phyloP scores from a whole-genome alignment of 257 asterid genomes.

The Striga asiatica region DNA sequence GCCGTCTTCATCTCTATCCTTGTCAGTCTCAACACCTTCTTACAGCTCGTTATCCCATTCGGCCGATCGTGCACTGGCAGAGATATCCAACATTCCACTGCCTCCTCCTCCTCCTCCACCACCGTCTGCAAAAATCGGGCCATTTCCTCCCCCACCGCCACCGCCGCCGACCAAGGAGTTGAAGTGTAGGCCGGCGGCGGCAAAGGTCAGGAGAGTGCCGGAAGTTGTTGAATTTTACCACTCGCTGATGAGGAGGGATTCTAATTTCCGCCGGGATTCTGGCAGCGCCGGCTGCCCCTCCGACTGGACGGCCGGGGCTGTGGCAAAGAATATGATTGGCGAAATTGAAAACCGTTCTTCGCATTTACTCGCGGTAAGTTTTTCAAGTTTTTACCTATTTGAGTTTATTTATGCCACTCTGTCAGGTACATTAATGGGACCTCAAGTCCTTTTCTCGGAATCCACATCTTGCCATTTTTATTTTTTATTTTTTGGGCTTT shows the following conservation, averaged over 20 bases:
- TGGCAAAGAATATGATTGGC: slow-evolving; percentile 93
- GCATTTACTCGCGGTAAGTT: slow-evolving; percentile 85
- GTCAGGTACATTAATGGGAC: slow-evolving; percentile 33
- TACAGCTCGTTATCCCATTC: slow-evolving; percentile 49
- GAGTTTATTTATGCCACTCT: slow-evolving; percentile 17
- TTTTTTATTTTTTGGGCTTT: slow-evolving; percentile 25
- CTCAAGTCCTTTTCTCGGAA: slow-evolving; percentile 29
- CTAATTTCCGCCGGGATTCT: slow-evolving; percentile 55
- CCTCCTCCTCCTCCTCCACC: slow-evolving; percentile 49
- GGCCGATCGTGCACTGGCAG: slow-evolving; percentile 61
- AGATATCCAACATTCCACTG: slow-evolving; percentile 40
- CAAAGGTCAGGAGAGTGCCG: slow-evolving; percentile 75
- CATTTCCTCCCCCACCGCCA: slow-evolving; percentile 49
- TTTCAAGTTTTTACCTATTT: background rate
- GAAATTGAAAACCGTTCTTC: slow-evolving; percentile 97
- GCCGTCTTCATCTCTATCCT: slow-evolving; percentile 24
- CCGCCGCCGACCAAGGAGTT: slow-evolving; percentile 47
- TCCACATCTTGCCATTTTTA: slow-evolving; percentile 14
- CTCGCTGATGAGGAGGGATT: slow-evolving; percentile 84
- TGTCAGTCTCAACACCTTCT: slow-evolving; percentile 37
- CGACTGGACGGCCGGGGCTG: slow-evolving; percentile 40
- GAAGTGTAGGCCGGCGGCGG: slow-evolving; percentile 24
- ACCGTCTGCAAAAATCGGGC: slow-evolving; percentile 11
- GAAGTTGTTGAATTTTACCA: slow-evolving; percentile 96
- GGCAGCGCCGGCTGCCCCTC: slow-evolving; percentile 27